A percentile compares a stretch with the other conserved stretches of the same genome.
These are phyloP conservation scores for Jasminum sambac DNA, from an alignment of 257 asterid species.

Conservation along the genomic window DNA sequence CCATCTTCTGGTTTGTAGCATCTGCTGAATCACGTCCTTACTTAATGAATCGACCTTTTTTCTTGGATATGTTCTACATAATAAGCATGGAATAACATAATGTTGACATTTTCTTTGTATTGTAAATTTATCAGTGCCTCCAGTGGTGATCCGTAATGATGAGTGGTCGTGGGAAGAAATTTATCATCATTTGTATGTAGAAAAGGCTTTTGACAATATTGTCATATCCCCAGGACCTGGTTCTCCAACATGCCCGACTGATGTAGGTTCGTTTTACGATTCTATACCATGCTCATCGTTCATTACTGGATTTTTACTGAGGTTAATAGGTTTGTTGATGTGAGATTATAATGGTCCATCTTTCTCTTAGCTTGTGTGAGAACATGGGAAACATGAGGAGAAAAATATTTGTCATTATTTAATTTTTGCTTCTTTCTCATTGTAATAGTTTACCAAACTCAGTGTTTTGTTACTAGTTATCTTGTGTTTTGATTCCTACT, in stretches of 20 bases:
- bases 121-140: slow-evolving; percentile 71
- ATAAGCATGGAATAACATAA: slow-evolving; percentile 1
- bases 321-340: background rate
- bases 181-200: slow-evolving; percentile 66
- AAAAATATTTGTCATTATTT: background rate
- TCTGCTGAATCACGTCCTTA: background rate
- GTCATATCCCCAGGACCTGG: slow-evolving; percentile 99
- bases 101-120: slow-evolving; percentile 12
- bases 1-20: background rate
- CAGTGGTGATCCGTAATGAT: slow-evolving; percentile 87
- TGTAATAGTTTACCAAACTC: background rate
- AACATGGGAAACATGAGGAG: background rate
- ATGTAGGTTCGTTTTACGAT: slow-evolving; percentile 61
- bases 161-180: slow-evolving; percentile 96
- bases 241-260: slow-evolving; percentile 83
- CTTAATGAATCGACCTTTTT: background rate
- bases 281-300: background rate
- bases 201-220: slow-evolving; percentile 83
- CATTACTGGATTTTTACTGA: background rate
- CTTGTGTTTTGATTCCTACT: background rate
- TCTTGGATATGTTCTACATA: background rate
- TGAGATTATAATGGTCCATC: background rate
- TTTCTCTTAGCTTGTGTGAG: background rate
- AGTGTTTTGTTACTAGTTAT: background rate
- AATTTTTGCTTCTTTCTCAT: background rate